These are phyloP conservation scores for Phyllosticta capitalensis DNA, from an alignment of 2,329 filamentous ascomycete species.

Conservation along the genomic window DNA sequence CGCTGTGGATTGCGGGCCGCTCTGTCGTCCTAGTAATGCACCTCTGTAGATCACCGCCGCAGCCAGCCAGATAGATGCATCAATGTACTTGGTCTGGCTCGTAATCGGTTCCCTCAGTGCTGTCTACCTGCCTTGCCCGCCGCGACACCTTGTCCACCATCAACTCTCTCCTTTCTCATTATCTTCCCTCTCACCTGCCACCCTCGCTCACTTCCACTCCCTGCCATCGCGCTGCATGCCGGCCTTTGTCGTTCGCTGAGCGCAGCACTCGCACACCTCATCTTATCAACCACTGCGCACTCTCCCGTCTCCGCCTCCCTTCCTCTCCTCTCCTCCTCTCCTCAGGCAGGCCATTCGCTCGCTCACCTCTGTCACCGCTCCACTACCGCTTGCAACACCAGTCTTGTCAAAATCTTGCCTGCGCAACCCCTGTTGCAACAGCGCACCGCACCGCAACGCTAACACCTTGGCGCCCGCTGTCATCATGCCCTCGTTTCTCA, in stretches of 20 bases:
- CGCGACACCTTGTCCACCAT: neutral
- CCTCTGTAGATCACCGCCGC: neutral
- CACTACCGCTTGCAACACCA: neutral
- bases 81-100: neutral
- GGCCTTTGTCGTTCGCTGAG: constrained; percentile 10
- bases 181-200: neutral
- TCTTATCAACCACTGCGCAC: neutral
- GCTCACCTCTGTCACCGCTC: neutral
- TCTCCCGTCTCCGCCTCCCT: neutral
- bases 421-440: neutral
- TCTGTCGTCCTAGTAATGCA: neutral
- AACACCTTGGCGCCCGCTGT: neutral
- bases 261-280: constrained; percentile 2
- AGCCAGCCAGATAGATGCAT: neutral
- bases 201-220: neutral
- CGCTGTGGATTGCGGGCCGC: neutral
- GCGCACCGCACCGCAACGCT: neutral
- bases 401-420: neutral
- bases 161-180: neutral
- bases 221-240: constrained; percentile 7
- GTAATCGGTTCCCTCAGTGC: constrained; percentile 9
- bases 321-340: neutral
- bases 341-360: neutral
- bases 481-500: constrained; percentile 55
- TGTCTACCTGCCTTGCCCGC: constrained; percentile 3